Base-by-base conservation (phyloP, 805 yeast species). In the Candida ulmi region DNA sequence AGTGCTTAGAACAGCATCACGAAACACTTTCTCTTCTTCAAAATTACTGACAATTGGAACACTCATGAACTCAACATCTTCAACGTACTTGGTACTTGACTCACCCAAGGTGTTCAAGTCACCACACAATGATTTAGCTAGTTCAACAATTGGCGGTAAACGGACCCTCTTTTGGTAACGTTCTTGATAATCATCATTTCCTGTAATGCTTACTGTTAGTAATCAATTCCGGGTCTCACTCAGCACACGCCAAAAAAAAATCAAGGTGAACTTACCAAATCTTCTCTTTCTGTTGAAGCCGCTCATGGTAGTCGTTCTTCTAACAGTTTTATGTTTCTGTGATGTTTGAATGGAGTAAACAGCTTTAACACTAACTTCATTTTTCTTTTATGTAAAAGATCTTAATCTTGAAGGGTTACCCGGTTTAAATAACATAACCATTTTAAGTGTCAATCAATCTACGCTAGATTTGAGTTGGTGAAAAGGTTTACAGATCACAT, bases 1-100 rank as follows among this genome's bases (percentile, higher is more conserved):
- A 2, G 86, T 83, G 36, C 72, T 69, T 43, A 86, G 62, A 17
- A 86, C 64, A 3, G 82, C 76, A 26, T 62, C 63, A 43, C 86
- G 69, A 45, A 82, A 74, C 37, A 69, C 69, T 43, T 75, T 80
- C 40, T 80, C 80, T 45, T 69, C 72, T 47, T 76, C 85, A 52
- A 79, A 76, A 50, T 80, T 85, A 27, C 75, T 76, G 30, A 74
- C 76, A 31, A 83, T 78, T 1, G 86, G 84, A 39, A 72, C 76
- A 28, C 83, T 71, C 50, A 85, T 78, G 52, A 77, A 78, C 41
- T 84, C 80, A 33, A 84, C 71, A 55, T 72, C 80, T 23, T 72
- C 80, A 41, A 76, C 77, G 27, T 79, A 78, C 43, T 62, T 65
- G 40, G 45, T 46, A 1, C 57, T 45, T 7, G 68, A 60, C 45